phyloP scores from a whole-genome alignment of 2,329 filamentous ascomycete genomes.

The Gremmenia infestans region DNA sequence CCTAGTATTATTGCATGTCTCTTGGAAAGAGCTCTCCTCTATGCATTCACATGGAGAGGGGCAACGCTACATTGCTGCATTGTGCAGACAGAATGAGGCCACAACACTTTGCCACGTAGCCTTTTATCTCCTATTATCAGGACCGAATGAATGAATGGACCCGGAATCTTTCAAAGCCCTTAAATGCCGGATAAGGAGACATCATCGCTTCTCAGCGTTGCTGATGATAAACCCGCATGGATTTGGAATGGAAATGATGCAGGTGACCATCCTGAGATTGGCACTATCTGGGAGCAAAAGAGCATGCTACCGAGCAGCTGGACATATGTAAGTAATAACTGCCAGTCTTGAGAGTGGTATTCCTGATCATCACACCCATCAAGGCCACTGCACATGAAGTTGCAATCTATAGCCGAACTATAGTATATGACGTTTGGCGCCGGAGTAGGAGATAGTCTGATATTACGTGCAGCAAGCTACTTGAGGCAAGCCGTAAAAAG shows the following conservation, averaged over 20 bases:
- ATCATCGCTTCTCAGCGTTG: not conserved
- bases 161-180: not conserved
- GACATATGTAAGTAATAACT: not conserved
- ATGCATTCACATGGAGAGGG: not conserved
- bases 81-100: not conserved
- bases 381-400: not conserved
- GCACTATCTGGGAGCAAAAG: no score
- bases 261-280: not conserved
- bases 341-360: not conserved
- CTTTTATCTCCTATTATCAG: not conserved
- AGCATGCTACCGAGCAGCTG: not conserved
- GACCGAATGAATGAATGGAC: not conserved
- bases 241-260: not conserved
- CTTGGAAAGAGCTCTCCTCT: not conserved
- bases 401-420: not conserved
- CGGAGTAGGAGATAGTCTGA: not conserved
- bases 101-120: constrained; percentile 3
- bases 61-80: not conserved
- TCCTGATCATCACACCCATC: not conserved
- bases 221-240: not conserved
- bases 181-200: not conserved
- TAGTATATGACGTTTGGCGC: not conserved
- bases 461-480: not conserved
- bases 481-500: not conserved
- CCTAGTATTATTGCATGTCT: not conserved